phyloP scores from a whole-genome alignment of 75 land plant genomes.

The Cunninghamia lanceolata region DNA sequence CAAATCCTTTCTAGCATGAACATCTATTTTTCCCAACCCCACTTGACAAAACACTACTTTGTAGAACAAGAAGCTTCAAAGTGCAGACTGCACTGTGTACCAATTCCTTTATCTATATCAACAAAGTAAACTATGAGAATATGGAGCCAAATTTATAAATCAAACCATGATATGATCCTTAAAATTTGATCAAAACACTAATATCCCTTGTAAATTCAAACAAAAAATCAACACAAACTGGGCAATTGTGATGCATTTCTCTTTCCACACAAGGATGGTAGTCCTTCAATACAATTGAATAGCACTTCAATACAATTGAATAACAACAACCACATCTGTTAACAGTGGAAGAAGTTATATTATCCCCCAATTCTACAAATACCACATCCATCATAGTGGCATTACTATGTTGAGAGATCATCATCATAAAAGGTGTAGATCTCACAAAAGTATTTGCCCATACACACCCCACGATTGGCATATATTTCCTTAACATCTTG shows the following conservation, averaged over 20 bases:
- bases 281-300: constrained; percentile 43
- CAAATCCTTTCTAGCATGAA: neutral
- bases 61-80: neutral
- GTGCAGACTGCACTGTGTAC: neutral
- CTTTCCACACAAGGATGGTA: constrained; percentile 86
- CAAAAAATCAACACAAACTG: constrained; percentile 91
- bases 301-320: constrained; percentile 33
- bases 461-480: constrained; percentile 70
- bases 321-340: constrained; percentile 82
- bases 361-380: constrained; percentile 87
- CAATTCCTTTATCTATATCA: neutral
- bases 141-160: neutral
- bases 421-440: constrained; percentile 77
- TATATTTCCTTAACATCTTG: constrained; percentile 68
- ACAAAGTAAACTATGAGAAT: neutral
- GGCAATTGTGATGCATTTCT: constrained; percentile 97
- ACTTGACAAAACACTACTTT: neutral
- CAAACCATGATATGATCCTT: neutral
- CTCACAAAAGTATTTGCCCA: constrained; percentile 78
- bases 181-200: constrained; percentile 16
- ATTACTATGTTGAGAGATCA: constrained; percentile 66
- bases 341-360: constrained; percentile 86
- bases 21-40: neutral
- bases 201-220: constrained; percentile 80
- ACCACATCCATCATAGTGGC: constrained; percentile 81